Conservation (phyloP, 2,329 filamentous ascomycete species). For the Boeremia lycopersici region DNA sequence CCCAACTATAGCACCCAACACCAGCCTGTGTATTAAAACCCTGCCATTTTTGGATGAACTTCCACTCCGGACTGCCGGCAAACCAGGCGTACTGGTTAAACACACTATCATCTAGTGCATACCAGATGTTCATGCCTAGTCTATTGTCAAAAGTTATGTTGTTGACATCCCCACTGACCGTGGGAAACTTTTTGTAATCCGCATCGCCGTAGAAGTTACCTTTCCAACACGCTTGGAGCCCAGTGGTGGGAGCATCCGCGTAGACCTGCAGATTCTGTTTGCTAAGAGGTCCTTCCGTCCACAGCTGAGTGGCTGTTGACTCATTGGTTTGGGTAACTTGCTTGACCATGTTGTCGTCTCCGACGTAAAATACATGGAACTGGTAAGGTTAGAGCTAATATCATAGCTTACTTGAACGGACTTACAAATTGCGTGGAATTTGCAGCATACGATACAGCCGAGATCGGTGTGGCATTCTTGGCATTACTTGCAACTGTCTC, state of each 20-base stretch:
- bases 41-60: constrained; percentile 44
- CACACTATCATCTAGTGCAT: constrained; percentile 46
- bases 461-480: constrained; percentile 53
- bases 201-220: constrained; percentile 64
- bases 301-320: constrained; percentile 40
- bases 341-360: constrained; percentile 46
- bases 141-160: constrained; percentile 32
- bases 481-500: constrained; percentile 51
- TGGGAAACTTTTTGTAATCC: constrained; percentile 48
- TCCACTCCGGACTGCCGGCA: constrained; percentile 47
- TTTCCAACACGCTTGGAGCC: constrained; percentile 78
- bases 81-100: constrained; percentile 53
- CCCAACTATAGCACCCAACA: constrained; percentile 54
- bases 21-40: constrained; percentile 52
- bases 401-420: neutral
- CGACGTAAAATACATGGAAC: constrained; percentile 52
- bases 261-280: constrained; percentile 86
- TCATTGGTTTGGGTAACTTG: constrained; percentile 49
- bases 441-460: constrained; percentile 50
- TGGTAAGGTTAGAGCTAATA: constrained; percentile 10
- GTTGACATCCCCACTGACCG: constrained; percentile 32
- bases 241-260: constrained; percentile 84
- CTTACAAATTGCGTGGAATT: constrained; percentile 47
- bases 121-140: constrained; percentile 54
- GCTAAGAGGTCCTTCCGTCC: constrained; percentile 51